Conservation (phyloP, 352 stramenopile species). For the Globisporangium barbulae region DNA sequence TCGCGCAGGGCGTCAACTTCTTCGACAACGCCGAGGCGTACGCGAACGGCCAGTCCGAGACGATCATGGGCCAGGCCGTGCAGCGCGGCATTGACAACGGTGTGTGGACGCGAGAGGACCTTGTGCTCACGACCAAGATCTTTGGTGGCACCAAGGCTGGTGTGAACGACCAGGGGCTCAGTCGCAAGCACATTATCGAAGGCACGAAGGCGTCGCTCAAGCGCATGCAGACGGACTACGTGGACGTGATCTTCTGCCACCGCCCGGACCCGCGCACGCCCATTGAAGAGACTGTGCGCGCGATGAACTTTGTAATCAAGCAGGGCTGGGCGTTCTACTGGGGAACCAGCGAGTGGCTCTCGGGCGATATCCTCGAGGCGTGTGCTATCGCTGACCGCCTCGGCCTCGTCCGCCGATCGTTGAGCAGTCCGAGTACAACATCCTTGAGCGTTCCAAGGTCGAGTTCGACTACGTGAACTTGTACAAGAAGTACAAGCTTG, state of each 20-base stretch:
- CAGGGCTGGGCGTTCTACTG: constrained; percentile 35
- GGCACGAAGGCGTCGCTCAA: constrained; percentile 35
- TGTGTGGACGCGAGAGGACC: constrained; percentile 33
- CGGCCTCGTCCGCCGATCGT: constrained; percentile 32
- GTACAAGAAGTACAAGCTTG: constrained; percentile 28
- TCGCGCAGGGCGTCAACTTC: constrained; percentile 49
- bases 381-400: constrained; percentile 43
- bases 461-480: not conserved
- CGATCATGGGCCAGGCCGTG: constrained; percentile 26
- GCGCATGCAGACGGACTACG: constrained; percentile 30
- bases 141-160: constrained; percentile 27
- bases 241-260: constrained; percentile 52
- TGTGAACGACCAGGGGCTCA: constrained; percentile 27
- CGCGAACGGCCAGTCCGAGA: constrained; percentile 26
- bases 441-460: constrained; percentile 36
- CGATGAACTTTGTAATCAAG: constrained; percentile 39
- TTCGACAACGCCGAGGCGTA: constrained; percentile 54
- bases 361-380: constrained; percentile 39
- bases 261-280: constrained; percentile 27
- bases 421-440: constrained; percentile 51
- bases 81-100: constrained; percentile 22
- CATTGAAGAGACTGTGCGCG: constrained; percentile 35
- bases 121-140: constrained; percentile 57
- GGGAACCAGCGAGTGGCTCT: constrained; percentile 50
- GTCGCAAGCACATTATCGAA: constrained; percentile 47